Evolutionary conservation across 768 basidiomycete species (phyloP).

Genomic region (Filobasidium wieringae): DNA sequence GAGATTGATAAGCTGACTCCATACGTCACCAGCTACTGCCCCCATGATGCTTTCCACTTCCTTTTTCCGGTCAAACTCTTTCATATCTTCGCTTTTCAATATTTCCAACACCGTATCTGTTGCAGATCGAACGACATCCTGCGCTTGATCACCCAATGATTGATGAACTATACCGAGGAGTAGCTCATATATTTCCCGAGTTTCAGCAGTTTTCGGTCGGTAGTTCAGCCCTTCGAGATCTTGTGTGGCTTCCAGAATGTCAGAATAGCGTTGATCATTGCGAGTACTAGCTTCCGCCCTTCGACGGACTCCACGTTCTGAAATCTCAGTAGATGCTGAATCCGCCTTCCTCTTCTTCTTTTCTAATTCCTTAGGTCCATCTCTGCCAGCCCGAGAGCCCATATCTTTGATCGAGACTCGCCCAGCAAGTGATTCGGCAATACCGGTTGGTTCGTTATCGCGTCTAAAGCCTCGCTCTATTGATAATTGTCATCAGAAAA

Average conservation of each 20-base stretch:
- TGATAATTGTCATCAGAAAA: background rate
- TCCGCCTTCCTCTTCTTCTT: slow-evolving; percentile 70
- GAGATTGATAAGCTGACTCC: slow-evolving; percentile 68
- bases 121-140: slow-evolving; percentile 88
- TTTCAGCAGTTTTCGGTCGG: slow-evolving; percentile 85
- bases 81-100: slow-evolving; percentile 74
- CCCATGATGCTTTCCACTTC: slow-evolving; percentile 73
- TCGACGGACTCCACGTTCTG: slow-evolving; percentile 41
- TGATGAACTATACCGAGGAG: slow-evolving; percentile 72
- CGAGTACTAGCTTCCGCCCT: slow-evolving; percentile 49
- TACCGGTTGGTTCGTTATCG: slow-evolving; percentile 94
- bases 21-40: slow-evolving; percentile 55
- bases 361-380: slow-evolving; percentile 73
- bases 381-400: slow-evolving; percentile 77
- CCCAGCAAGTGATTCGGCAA: slow-evolving; percentile 82
- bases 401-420: slow-evolving; percentile 80
- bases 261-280: slow-evolving; percentile 46
- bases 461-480: slow-evolving; percentile 46
- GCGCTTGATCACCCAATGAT: slow-evolving; percentile 82
- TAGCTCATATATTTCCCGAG: slow-evolving; percentile 84
- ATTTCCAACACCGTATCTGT: slow-evolving; percentile 83
- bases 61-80: slow-evolving; percentile 95
- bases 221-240: slow-evolving; percentile 87
- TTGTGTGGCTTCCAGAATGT: slow-evolving; percentile 88
- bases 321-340: too few relatives aligned